phyloP scores from a whole-genome alignment of 2,329 filamentous ascomycete genomes.

The Neophaeococcomyces mojaviensis region DNA sequence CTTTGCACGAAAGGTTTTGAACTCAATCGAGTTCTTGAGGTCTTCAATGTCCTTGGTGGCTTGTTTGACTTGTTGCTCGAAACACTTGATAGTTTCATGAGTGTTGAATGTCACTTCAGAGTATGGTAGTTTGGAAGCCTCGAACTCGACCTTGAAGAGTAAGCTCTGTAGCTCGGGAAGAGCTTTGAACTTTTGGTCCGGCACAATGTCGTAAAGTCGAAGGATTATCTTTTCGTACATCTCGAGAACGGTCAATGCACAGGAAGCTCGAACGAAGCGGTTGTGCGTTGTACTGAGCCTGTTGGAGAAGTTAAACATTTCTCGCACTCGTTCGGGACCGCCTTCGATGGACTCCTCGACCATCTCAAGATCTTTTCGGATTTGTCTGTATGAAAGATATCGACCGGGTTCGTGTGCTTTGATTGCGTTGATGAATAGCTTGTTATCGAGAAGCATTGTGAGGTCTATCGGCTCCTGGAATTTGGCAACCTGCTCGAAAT shows the following conservation, averaged over 20 bases:
- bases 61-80: background rate
- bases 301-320: constrained; percentile 1
- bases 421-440: no score
- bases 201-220: background rate
- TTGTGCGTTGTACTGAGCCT: background rate
- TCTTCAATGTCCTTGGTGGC: background rate
- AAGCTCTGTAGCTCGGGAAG: background rate
- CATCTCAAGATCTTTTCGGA: background rate
- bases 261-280: background rate
- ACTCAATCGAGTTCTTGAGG: background rate
- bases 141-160: background rate
- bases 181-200: background rate
- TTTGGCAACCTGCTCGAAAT: no score
- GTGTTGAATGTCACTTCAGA: background rate
- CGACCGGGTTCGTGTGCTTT: background rate
- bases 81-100: background rate
- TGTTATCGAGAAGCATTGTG: no score
- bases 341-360: background rate
- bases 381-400: background rate
- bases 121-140: background rate
- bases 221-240: constrained; percentile 4
- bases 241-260: background rate
- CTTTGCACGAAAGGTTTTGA: constrained; percentile 1
- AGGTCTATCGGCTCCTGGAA: no score
- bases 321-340: background rate